These are phyloP conservation scores for Alternaria burnsii DNA, from an alignment of 2,329 filamentous ascomycete genomes.

Conservation along the genomic window DNA sequence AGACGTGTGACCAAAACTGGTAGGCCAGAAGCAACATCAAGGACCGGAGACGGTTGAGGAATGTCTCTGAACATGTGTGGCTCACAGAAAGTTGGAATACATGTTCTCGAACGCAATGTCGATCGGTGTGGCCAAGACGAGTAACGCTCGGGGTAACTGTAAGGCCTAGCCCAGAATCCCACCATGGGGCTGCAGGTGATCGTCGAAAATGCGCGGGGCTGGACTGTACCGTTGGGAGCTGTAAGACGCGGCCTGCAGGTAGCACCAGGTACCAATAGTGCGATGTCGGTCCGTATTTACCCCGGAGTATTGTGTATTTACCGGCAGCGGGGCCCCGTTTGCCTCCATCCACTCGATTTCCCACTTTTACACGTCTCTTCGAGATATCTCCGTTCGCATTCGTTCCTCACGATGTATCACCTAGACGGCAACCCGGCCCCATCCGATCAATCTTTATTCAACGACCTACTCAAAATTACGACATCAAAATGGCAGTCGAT, in stretches of 20 bases:
- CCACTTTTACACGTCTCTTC: not conserved
- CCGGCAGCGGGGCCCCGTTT: slow-evolving; percentile 12
- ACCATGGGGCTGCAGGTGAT: slow-evolving; percentile 13
- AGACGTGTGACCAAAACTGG: slow-evolving; percentile 4
- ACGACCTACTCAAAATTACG: slow-evolving; percentile 31
- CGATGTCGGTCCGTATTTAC: slow-evolving; percentile 19
- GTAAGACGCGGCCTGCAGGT: slow-evolving; percentile 2
- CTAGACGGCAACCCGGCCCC: slow-evolving; percentile 33
- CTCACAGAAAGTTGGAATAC: not conserved
- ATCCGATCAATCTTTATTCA: slow-evolving; percentile 31
- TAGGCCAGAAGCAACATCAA: not conserved
- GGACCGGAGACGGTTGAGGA: not conserved
- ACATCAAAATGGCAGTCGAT: slow-evolving; percentile 32
- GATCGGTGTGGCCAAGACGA: not conserved
- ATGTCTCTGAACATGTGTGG: not conserved
- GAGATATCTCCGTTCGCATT: not conserved
- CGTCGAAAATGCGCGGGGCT: slow-evolving; percentile 17
- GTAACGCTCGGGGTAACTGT: not conserved
- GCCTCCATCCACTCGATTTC: not conserved
- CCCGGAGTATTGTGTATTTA: slow-evolving; percentile 10
- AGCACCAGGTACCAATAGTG: slow-evolving; percentile 7
- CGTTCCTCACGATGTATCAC: slow-evolving; percentile 30
- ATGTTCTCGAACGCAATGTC: not conserved
- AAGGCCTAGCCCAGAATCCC: slow-evolving; percentile 4
- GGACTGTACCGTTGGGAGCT: slow-evolving; percentile 3